Evolutionary conservation across 805 yeast genomes (phyloP).

Genomic region (Kockiozyma suomiensis): DNA sequence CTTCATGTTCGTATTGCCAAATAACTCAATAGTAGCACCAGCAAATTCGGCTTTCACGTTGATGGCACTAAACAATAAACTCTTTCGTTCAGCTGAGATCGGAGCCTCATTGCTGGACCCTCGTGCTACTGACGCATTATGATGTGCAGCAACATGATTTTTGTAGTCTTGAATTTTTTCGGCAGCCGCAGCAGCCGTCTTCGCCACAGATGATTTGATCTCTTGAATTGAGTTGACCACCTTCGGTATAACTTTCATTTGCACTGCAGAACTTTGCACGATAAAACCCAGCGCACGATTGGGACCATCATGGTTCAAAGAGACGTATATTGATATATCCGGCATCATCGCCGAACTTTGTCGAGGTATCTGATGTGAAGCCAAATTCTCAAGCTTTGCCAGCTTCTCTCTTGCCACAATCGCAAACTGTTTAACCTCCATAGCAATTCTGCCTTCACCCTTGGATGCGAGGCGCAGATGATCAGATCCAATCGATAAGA

Average conservation of each 20-base stretch:
- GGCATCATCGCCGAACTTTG: conserved; percentile 21
- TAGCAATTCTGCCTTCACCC: conserved; percentile 21
- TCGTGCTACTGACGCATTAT: conserved; percentile 7
- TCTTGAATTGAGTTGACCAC: conserved; percentile 18
- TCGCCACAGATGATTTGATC: conserved; percentile 4
- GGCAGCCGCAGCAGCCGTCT: conserved; percentile 10
- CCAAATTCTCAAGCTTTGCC: no score
- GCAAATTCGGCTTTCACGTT: conserved; percentile 23
- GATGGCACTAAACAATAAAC: conserved; percentile 14
- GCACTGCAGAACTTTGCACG: conserved; percentile 14
- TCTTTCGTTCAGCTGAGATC: not conserved
- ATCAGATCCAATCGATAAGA: conserved; percentile 12
- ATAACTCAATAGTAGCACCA: conserved; percentile 28
- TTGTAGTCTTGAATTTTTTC: conserved; percentile 23
- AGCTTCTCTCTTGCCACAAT: conserved; percentile 2
- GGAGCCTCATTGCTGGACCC: not conserved
- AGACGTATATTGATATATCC: conserved; percentile 15
- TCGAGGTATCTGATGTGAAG: not conserved
- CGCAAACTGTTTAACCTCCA: conserved; percentile 15
- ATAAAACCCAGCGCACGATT: conserved; percentile 16
- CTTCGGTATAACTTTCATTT: conserved; percentile 18
- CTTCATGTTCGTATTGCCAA: conserved; percentile 26
- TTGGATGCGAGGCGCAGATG: conserved; percentile 10
- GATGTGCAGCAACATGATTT: conserved; percentile 19
- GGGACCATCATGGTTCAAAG: conserved; percentile 15